Evolutionary conservation across 345 rosid genomes (phyloP).

Genomic region (Acer saccharum): DNA sequence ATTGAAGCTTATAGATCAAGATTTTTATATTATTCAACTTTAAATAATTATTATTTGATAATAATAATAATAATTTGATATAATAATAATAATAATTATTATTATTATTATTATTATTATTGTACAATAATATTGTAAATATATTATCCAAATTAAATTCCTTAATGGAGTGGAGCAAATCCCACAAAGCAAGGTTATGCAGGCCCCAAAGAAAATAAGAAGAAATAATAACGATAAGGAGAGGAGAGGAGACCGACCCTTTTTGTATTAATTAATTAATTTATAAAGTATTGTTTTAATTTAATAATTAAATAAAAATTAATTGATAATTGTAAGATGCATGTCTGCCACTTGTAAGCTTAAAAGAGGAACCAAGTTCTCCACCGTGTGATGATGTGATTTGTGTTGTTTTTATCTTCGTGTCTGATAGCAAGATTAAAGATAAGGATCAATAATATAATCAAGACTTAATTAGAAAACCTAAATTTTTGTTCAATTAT

Average conservation of each 20-base stretch:
- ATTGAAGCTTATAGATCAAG: background rate
- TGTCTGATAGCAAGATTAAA: slow-evolving; percentile 20
- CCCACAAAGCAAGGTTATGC: background rate
- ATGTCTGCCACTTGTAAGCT: slow-evolving; percentile 31
- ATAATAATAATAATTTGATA: background rate
- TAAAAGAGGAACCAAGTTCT: background rate
- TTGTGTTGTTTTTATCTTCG: background rate
- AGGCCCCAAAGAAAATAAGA: background rate
- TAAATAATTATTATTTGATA: background rate
- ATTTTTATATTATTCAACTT: background rate
- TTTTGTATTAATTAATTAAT: background rate
- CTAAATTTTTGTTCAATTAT: no score
- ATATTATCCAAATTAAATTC: background rate
- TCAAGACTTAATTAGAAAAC: background rate
- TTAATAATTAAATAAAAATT: no score
- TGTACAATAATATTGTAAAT: background rate
- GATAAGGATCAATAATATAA: slow-evolving; percentile 20
- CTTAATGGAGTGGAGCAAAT: slow-evolving; percentile 1
- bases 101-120: no score
- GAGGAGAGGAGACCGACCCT: background rate
- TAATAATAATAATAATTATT: no score
- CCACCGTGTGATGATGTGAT: slow-evolving; percentile 1
- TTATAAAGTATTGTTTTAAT: background rate
- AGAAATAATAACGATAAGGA: background rate
- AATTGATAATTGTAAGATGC: background rate